Base-by-base conservation (phyloP, 2,329 filamentous ascomycete genomes). In the Rhytidhysteron rufulum region DNA sequence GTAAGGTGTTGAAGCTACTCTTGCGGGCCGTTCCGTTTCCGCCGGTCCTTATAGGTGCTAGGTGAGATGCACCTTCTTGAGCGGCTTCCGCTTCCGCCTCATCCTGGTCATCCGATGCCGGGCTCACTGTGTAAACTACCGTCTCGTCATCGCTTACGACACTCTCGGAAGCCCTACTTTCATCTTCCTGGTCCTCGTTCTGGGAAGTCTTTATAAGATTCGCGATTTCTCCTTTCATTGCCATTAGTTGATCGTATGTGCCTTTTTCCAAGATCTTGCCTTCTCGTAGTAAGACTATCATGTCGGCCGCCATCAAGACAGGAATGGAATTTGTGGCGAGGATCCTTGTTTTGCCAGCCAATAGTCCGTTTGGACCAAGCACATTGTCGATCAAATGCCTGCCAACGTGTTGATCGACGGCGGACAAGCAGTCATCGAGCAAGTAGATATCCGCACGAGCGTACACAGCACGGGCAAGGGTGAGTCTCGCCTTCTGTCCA, bases 401-500 rank as follows among this genome's bases (percentile, higher is more conserved):
- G 36, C 93, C 93, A 43, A 98, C 93, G 60, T 98, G 93, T 49
- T 95, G 91, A 67, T 98, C 93, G n/a, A 98, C 93, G 1, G 94
- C 93, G 13, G 91, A 97, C 9, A 98, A 75, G 45, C 90, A 86
- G 62, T 98, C 93, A 53, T 98, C 93, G 9, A 98, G 75, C 10
- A 98, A 75, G 59, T 97, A 97, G 36, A 98, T 82, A 62, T 98
- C 94, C n/a, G 93, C 89, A 52, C 93, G 80, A 37, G 94, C 90
- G 60, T 98, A 98, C 1, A 98, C 93, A 21, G 94, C 91, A 62
- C 93, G 81, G 30, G 93, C 93, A 40, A 98, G 75, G 11, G 89
- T 91, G 45, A 98, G 77, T 47, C 93, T 86, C 40, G 93, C 91
- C 69, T 96, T 98, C 62, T 98, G 93, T 5, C 94, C 93, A 50